A percentile compares a stretch with the other conserved stretches of the same genome.
These are phyloP conservation scores for Didymella pinodella DNA, from an alignment of 2,329 filamentous ascomycete genomes.

Conservation along the genomic window DNA sequence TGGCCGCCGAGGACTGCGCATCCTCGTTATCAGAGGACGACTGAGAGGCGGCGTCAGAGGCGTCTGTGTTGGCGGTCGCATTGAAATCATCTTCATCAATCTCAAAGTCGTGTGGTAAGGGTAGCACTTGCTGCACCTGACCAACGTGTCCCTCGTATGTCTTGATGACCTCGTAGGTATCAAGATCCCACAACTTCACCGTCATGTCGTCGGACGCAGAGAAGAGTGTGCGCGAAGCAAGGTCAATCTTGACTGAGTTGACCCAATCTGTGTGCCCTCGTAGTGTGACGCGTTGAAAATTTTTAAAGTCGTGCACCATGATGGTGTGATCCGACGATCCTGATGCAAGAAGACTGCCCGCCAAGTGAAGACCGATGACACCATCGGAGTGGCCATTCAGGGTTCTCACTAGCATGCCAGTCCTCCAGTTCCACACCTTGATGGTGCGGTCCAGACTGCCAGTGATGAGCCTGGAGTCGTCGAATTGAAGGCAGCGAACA, in stretches of 20 bases:
- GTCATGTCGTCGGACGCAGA: conserved; percentile 94
- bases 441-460: conserved; percentile 88
- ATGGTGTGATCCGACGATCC: conserved; percentile 90
- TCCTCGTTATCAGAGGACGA: conserved; percentile 37
- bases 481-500: conserved; percentile 90
- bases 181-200: conserved; percentile 90
- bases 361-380: conserved; percentile 88
- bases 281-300: conserved; percentile 79
- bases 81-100: conserved; percentile 74
- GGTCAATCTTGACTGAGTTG: conserved; percentile 91
- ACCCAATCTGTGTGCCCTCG: conserved; percentile 93
- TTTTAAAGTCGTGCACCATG: conserved; percentile 91
- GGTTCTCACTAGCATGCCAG: conserved; percentile 83
- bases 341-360: conserved; percentile 82
- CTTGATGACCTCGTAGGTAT: conserved; percentile 78
- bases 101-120: conserved; percentile 87
- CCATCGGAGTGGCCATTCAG: conserved; percentile 81
- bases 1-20: conserved; percentile 18
- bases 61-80: conserved; percentile 63
- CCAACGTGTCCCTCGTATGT: conserved; percentile 89
- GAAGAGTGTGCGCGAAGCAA: conserved; percentile 81
- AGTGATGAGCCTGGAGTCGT: conserved; percentile 88
- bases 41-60: conserved; percentile 50
- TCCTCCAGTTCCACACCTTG: conserved; percentile 97
- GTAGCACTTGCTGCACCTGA: conserved; percentile 89